These are phyloP conservation scores for Clarireedia sp. DNA, from an alignment of 2,329 filamentous ascomycete species.

Conservation along the genomic window DNA sequence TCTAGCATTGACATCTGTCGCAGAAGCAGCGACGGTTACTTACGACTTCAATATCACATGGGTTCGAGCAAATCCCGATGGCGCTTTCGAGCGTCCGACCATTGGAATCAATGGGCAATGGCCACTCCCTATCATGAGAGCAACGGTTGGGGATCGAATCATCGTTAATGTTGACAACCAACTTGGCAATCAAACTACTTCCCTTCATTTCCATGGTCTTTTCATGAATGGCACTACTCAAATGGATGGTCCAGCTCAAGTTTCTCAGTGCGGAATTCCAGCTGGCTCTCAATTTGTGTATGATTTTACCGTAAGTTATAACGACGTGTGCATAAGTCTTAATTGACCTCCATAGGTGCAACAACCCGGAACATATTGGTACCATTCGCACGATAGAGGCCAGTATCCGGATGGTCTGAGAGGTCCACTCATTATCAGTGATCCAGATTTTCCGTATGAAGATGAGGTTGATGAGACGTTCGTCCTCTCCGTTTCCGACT, in stretches of 20 bases:
- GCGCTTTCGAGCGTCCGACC: conserved; percentile 51
- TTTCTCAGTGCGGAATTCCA: conserved; percentile 60
- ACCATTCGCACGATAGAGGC: conserved; percentile 49
- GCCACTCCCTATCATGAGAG: conserved; percentile 62
- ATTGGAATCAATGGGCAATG: conserved; percentile 73
- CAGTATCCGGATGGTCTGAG: conserved; percentile 54
- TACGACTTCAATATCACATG: conserved; percentile 65
- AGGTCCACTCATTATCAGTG: conserved; percentile 47
- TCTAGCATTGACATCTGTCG: conserved; percentile 26
- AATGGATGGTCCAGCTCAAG: conserved; percentile 62
- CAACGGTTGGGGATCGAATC: conserved; percentile 51
- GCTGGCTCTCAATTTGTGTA: conserved; percentile 61
- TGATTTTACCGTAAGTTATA: conserved; percentile 49
- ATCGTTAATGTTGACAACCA: conserved; percentile 32
- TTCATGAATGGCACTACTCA: conserved; percentile 56
- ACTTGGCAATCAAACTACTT: conserved; percentile 49
- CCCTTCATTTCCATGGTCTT: conserved; percentile 64
- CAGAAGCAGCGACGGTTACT: conserved; percentile 39
- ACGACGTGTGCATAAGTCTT: conserved; percentile 26
- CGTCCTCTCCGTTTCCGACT: conserved; percentile 50
- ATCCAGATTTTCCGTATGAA: conserved; percentile 41
- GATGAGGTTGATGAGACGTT: conserved; percentile 45
- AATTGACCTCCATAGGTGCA: conserved; percentile 32
- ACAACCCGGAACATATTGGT: conserved; percentile 73
- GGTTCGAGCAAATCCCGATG: conserved; percentile 67